Evolutionary conservation across 176 grass and related monocot species (phyloP).

Genomic region (Oryza punctata): DNA sequence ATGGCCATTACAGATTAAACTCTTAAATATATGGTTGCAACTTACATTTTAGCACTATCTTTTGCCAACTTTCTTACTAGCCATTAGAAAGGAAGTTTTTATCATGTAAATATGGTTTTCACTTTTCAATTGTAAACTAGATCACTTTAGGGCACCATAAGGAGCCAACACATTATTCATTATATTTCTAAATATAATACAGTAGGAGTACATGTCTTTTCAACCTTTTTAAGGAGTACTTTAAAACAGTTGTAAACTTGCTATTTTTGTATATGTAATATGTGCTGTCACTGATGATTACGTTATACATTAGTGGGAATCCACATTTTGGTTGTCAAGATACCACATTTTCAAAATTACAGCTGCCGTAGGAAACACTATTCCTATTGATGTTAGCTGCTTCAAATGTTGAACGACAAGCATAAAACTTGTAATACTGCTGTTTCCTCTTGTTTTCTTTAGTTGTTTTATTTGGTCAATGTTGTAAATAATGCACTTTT

Average conservation of each 20-base stretch:
- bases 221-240: conserved; percentile 28
- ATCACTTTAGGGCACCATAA: conserved; percentile 12
- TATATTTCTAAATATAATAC: conserved; percentile 4
- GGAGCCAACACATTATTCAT: neutral
- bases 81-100: neutral
- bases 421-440: conserved; percentile 19
- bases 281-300: neutral
- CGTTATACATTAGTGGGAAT: neutral
- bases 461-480: conserved; percentile 16
- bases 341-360: conserved; percentile 15
- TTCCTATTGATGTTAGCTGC: neutral
- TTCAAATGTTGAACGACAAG: conserved; percentile 20
- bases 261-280: conserved; percentile 18
- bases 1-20: neutral
- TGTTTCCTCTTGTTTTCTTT: conserved; percentile 32
- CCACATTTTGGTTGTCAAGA: neutral
- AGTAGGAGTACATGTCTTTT: neutral
- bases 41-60: neutral
- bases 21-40: conserved; percentile 26
- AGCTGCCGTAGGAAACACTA: neutral
- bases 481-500: conserved; percentile 1
- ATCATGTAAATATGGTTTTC: conserved; percentile 12
- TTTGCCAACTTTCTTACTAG: conserved; percentile 13
- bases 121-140: neutral
- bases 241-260: conserved; percentile 1